Evolutionary conservation across 139 green algal species (phyloP).

Genomic region (Yamagishiella unicocca): DNA sequence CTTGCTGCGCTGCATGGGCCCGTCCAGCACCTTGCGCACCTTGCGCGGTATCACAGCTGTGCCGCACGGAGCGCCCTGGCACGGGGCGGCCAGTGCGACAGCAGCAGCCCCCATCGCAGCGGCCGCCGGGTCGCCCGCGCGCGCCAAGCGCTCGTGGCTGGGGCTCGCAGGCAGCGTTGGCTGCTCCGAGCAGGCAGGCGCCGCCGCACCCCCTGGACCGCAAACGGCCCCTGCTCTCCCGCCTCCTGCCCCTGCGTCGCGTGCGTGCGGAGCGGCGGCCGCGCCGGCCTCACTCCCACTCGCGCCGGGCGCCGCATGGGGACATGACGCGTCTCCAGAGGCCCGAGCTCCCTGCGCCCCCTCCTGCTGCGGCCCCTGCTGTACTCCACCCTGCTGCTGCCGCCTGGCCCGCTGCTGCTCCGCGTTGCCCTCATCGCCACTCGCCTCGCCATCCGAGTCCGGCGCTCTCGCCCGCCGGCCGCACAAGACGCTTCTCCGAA

Average conservation of each 20-base stretch:
- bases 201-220: background rate
- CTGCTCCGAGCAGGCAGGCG: conserved; percentile 11
- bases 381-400: background rate
- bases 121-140: background rate
- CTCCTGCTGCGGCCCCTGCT: conserved; percentile 5
- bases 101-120: background rate
- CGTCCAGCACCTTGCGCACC: conserved; percentile 26
- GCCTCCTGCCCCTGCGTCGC: background rate
- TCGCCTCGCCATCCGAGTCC: conserved; percentile 47
- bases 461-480: conserved; percentile 49
- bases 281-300: background rate
- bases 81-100: background rate
- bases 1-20: conserved; percentile 35
- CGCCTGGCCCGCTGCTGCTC: background rate
- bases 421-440: background rate
- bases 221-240: background rate
- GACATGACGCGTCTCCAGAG: background rate
- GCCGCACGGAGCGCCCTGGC: background rate
- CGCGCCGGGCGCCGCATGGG: background rate
- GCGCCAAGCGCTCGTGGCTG: background rate
- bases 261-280: background rate
- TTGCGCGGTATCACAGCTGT: conserved; percentile 5
- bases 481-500: conserved; percentile 56
- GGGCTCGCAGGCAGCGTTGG: conserved; percentile 34
- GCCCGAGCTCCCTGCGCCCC: background rate